Evolutionary conservation across 2,329 filamentous ascomycete genomes (phyloP), one percentile per base, ranked within the genome.

Genomic region (Exophiala xenobiotica): DNA sequence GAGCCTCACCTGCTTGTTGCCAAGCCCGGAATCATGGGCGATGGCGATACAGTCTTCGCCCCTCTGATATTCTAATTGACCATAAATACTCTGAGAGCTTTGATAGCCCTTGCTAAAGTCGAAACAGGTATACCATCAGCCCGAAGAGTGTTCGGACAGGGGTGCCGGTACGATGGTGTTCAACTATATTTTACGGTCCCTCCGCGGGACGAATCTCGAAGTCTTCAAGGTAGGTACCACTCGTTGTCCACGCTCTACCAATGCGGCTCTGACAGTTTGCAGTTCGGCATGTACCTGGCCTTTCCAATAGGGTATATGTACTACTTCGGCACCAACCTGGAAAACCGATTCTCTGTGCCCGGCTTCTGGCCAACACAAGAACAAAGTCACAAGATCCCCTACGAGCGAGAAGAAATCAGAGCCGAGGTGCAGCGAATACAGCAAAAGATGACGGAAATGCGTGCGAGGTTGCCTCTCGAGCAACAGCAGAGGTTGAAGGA

Each of bases 221-320:
- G 83, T 96, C 60, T 91, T 95, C 80, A 97, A 96, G 77, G 92
- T 93, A 74, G 51, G 70, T 59, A 24, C 19, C n/a, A 46, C 16
- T 31, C 23, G 29, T 26, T 44, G 23, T n/a, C 7, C 7, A 5
- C 23, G 20, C 14, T 4, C 38, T 45, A 33, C 33, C 43, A 54
- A 54, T 35, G n/a, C 48, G 14, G 40, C 22, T 18, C 27, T 18
- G 11, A 37, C n/a, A 33, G 24, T 38, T 35, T 20, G 12, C 33
- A 96, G 92, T 99, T 99, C 71, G 91, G 92, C 76, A 88, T 95
- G 81, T 99, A 99, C 77, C 86, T 99, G 76, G 86, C 96, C 80
- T 99, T 99, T 74, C 93, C 93, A 14, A 97, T 99, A 65, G 90
- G 89, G 64, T 91, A 93, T 78, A 99, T 99, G 93, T 97, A 95